Percentiles rank a stretch among this genome's conserved stretches.
Conservation (phyloP, 768 basidiomycete species). For the Agaricus bisporus region DNA sequence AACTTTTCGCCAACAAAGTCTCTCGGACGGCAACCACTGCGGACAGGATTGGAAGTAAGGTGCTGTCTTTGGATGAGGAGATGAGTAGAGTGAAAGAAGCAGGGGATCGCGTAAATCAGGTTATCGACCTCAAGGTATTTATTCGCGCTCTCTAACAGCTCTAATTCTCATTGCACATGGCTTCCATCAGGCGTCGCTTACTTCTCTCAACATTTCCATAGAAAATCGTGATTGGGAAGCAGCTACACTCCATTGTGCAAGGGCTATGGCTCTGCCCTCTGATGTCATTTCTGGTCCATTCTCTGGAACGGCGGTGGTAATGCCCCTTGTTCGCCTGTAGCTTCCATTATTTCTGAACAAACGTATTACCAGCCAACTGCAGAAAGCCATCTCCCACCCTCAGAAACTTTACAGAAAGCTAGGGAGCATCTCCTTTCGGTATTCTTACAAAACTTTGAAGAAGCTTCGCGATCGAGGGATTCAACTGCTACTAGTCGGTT, state of each 20-base stretch:
- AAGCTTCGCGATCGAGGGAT: slow-evolving; percentile 77
- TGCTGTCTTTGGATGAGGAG: slow-evolving; percentile 85
- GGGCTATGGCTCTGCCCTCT: slow-evolving; percentile 80
- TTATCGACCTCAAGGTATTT: slow-evolving; percentile 89
- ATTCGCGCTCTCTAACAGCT: background rate
- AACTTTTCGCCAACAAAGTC: slow-evolving; percentile 49
- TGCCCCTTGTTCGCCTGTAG: slow-evolving; percentile 18
- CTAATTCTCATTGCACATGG: slow-evolving; percentile 5
- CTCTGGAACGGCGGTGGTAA: slow-evolving; percentile 81
- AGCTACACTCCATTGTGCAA: slow-evolving; percentile 83
- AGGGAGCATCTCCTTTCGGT: slow-evolving; percentile 69
- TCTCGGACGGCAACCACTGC: slow-evolving; percentile 72
- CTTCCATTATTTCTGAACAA: background rate
- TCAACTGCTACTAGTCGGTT: slow-evolving; percentile 85
- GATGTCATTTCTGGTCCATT: slow-evolving; percentile 80
- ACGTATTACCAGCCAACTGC: slow-evolving; percentile 68
- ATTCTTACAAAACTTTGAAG: slow-evolving; percentile 76
- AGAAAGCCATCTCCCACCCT: slow-evolving; percentile 80
- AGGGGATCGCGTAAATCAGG: slow-evolving; percentile 85
- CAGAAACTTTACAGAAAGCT: slow-evolving; percentile 72
- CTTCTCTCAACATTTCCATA: slow-evolving; percentile 63
- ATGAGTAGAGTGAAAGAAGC: slow-evolving; percentile 87
- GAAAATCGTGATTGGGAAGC: slow-evolving; percentile 91
- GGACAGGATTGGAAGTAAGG: slow-evolving; percentile 87
- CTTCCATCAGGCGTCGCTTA: slow-evolving; percentile 28